Conservation (phyloP, 1,139 yeast genomes). For the Scheffersomyces illinoinensis region DNA sequence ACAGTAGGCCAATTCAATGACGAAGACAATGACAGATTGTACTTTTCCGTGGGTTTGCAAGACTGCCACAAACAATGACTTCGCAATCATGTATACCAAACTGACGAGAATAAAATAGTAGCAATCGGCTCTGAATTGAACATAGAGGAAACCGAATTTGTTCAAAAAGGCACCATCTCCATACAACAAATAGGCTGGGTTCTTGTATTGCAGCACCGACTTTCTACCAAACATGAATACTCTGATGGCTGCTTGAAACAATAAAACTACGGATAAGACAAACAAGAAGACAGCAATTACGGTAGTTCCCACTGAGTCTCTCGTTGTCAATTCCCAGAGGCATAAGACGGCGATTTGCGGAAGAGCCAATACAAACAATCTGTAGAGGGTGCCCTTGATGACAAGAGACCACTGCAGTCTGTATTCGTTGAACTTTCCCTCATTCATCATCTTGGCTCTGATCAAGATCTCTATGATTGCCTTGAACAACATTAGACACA, state of each 20-base stretch:
- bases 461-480: conserved; percentile 71
- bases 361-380: conserved; percentile 77
- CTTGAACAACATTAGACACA: conserved; percentile 67
- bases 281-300: conserved; percentile 76
- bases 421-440: conserved; percentile 71
- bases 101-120: conserved; percentile 78
- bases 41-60: conserved; percentile 77
- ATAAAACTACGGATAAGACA: conserved; percentile 54
- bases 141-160: conserved; percentile 89
- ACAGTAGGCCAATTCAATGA: conserved; percentile 70
- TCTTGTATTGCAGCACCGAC: conserved; percentile 72
- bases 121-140: conserved; percentile 84
- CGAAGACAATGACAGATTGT: conserved; percentile 77
- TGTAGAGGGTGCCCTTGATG: conserved; percentile 84
- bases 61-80: conserved; percentile 84
- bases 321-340: conserved; percentile 83
- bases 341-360: conserved; percentile 84
- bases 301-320: conserved; percentile 82
- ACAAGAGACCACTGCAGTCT: conserved; percentile 79
- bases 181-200: conserved; percentile 88
- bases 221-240: conserved; percentile 71
- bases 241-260: conserved; percentile 72
- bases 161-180: conserved; percentile 83
- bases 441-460: conserved; percentile 59
- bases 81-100: conserved; percentile 64